Percentiles rank a stretch among this genome's conserved stretches.
phyloP scores from a whole-genome alignment of 2,329 filamentous ascomycete species.

The Ophiostoma triangulosporum region DNA sequence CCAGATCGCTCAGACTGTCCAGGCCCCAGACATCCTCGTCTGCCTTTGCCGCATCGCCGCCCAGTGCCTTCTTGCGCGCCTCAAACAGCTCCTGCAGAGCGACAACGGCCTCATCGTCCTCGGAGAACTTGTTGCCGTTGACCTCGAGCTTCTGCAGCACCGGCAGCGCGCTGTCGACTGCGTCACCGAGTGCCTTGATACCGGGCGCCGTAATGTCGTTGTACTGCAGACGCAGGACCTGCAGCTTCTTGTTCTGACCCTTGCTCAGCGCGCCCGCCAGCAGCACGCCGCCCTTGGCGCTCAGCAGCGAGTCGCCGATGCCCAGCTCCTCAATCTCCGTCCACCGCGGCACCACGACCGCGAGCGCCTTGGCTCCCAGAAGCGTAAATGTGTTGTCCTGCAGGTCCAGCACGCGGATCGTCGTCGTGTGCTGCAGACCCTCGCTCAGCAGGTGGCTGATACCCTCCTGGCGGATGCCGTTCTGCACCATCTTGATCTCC shows the following conservation, averaged over 20 bases:
- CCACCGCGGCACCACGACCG: conserved; percentile 64
- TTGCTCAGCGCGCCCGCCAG: conserved; percentile 59
- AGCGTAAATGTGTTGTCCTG: conserved; percentile 97
- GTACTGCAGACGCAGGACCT: conserved; percentile 75
- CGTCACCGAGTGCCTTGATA: conserved; percentile 56
- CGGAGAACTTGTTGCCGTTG: conserved; percentile 89
- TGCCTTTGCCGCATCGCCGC: conserved; percentile 50
- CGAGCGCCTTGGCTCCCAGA: conserved; percentile 64
- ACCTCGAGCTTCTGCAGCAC: conserved; percentile 75
- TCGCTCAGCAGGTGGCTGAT: conserved; percentile 68
- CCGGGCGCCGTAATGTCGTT: conserved; percentile 81
- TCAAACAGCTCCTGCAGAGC: conserved; percentile 59
- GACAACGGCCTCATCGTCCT: conserved; percentile 64
- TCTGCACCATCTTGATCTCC: conserved; percentile 93
- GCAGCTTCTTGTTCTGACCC: conserved; percentile 65
- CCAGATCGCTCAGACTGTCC: conserved; percentile 75
- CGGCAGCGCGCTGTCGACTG: conserved; percentile 55
- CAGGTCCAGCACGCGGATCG: conserved; percentile 68
- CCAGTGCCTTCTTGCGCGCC: conserved; percentile 61
- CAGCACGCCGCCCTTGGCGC: conserved; percentile 60
- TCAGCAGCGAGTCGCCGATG: conserved; percentile 76
- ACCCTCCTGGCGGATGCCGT: conserved; percentile 89
- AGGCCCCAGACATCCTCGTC: conserved; percentile 74
- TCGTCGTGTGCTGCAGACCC: conserved; percentile 57
- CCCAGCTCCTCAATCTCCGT: conserved; percentile 65